Conservation (phyloP, 2,329 filamentous ascomycete species). For the Chalara sp. region DNA sequence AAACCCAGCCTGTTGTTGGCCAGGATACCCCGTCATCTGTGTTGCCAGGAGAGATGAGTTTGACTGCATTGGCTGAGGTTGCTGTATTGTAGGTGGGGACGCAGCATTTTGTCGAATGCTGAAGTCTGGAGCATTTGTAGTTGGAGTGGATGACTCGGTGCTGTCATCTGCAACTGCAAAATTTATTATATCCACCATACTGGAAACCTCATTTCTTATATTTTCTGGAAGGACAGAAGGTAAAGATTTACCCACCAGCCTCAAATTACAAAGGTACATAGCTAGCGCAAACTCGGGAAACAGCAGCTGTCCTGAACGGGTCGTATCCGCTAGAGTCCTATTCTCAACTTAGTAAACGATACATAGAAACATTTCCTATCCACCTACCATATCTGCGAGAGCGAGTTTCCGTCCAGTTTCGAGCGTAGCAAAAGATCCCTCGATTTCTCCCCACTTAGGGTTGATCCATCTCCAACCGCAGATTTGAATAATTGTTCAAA, state of each 20-base stretch:
- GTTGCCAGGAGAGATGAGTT: conserved; percentile 58
- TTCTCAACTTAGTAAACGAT: neutral
- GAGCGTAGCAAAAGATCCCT: conserved; percentile 84
- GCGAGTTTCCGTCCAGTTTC: conserved; percentile 75
- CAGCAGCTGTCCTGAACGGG: conserved; percentile 88
- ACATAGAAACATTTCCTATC: neutral
- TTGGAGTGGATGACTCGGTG: conserved; percentile 37
- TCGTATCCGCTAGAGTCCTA: conserved; percentile 90
- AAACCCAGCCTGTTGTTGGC: conserved; percentile 37
- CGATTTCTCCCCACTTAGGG: conserved; percentile 88
- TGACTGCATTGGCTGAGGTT: conserved; percentile 68
- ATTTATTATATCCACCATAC: conserved; percentile 99
- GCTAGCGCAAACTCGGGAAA: conserved; percentile 96
- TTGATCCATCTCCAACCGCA: conserved; percentile 75
- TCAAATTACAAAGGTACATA: conserved; percentile 97
- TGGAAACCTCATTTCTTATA: conserved; percentile 93
- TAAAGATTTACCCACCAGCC: conserved; percentile 77
- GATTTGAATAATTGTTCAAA: conserved; percentile 98
- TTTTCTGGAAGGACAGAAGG: conserved; percentile 72
- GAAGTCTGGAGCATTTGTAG: conserved; percentile 66
- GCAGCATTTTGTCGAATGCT: conserved; percentile 45
- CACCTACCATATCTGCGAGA: conserved; percentile 88
- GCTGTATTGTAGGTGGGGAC: conserved; percentile 51
- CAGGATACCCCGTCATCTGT: conserved; percentile 63
- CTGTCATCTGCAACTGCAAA: conserved; percentile 80